A percentile compares a stretch with the other conserved stretches of the same genome.
These are phyloP conservation scores for Cryptomeria japonica DNA, from an alignment of 75 land plant genomes.

Conservation along the genomic window DNA sequence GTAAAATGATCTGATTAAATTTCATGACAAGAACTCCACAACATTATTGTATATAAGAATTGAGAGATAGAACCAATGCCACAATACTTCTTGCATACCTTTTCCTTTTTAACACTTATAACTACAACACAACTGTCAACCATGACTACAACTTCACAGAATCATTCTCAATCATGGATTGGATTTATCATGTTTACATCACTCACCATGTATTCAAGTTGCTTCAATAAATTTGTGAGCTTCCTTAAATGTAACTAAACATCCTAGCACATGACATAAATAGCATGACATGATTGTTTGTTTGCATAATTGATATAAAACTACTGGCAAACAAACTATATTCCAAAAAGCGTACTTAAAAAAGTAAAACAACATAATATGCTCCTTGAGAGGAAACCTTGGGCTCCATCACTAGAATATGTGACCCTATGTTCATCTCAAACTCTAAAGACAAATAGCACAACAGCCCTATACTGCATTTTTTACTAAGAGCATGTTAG, in stretches of 20 bases:
- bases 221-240: not conserved
- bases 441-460: not conserved
- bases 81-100: not conserved
- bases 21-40: not conserved
- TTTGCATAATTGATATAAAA: not conserved
- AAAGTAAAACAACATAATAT: not conserved
- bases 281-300: not conserved
- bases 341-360: not conserved
- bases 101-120: not conserved
- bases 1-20: not conserved
- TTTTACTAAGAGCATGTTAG: too few species aligned
- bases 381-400: not conserved
- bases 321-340: too few species aligned
- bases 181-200: not conserved
- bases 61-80: not conserved
- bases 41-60: not conserved
- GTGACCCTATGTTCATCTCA: not conserved
- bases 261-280: not conserved
- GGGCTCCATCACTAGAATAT: not conserved
- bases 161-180: not conserved
- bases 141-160: not conserved
- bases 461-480: not conserved
- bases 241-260: not conserved
- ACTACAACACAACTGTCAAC: not conserved
- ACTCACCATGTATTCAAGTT: not conserved